Evolutionary conservation across 805 yeast species (phyloP), one percentile per base, ranked within the genome.

Genomic region (Maudiozyma barnettii): DNA sequence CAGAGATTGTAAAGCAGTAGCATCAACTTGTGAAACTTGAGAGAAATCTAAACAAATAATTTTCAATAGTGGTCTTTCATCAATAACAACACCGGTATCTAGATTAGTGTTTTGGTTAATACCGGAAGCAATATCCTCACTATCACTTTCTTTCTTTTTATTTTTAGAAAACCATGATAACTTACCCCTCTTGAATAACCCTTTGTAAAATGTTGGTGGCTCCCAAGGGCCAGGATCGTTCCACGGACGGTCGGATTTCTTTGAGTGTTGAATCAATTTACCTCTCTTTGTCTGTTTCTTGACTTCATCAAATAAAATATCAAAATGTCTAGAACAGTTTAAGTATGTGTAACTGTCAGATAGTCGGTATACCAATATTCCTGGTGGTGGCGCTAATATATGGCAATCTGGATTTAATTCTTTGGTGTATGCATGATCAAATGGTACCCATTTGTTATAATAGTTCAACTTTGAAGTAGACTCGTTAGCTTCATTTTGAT

Each of bases 351-450:
- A 84, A 14, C 89, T 71, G 58, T 90, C 96, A 18, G 81, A 69
- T 38, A 93, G 84, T 57, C 93, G 77, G 70, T 82, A 90, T 2
- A 90, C 95, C 49, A 89, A 57, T 16, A 90, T 89, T 31, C 97
- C 96, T 1, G 91, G 87, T 26, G 96, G 96, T 14, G 97, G 95
- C 1, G 89, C 84, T 14, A 63, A 63, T 6, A 90, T 76, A 0
- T 70, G 60, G 16, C 89, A 64, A 14, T 73, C 75, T 4, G 75
- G 67, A 63, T 90, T 86, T 47, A 78, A 60, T 48, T 62, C 64
- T 61, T 61, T 65, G 60, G 66, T 72, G 48, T 61, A 63, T 4
- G 46, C 48, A 39, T 54, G 56, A 63, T 62, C 61, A 42, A 78
- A 64, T 41, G 93, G 89, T 22, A 84, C 82, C 91, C 91, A 84